Evolutionary conservation across 805 yeast species (phyloP), one percentile per base, ranked within the genome.

Genomic region (Danielia oregonensis): DNA sequence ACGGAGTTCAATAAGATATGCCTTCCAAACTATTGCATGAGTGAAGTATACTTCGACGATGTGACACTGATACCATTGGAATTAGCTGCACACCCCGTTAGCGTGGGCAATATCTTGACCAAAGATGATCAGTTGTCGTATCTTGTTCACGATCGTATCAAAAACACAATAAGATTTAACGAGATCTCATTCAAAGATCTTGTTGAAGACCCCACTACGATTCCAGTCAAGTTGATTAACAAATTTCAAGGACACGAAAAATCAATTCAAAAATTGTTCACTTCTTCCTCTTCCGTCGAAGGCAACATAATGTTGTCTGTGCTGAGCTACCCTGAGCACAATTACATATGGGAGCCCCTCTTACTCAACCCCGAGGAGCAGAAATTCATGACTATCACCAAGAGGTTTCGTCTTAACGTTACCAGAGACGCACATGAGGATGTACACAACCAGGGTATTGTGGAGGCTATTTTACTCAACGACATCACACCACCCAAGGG

Each of bases 171-270:
- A 6, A 43, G 70, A 28, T 44, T 52, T 22, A 49, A 55, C 23
- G 39, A 42, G 3, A 35, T 62, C 8, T 36, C 43, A 17, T 46
- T 55, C 22, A 15, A 33, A 5, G 24, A 31, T 5, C 10, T 47
- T 0, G 10, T 33, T 4, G 22, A 17, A 16, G 26, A 30, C 3
- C 9, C 9, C 9, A 19, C 22, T 7, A 9, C 22, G 9, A 7
- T 19, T 19, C 22, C 22, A 19, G 26, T 30, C 8, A 18, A 24
- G 14, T 32, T 66, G 14, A 25, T 49, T 3, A 50, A 79, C 42
- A 79, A 82, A 45, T 75, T 82, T 35, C 86, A 94, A 2, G 97
- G 97, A 1, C 96, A 88, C 52, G 74, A 78, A 36, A 88, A 88
- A 52, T 85, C 96, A 0, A 79, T 89, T 15, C 77, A 75, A 44